These are phyloP conservation scores for Neoboletus subvelutipes DNA, from an alignment of 768 basidiomycete species.

Conservation along the genomic window DNA sequence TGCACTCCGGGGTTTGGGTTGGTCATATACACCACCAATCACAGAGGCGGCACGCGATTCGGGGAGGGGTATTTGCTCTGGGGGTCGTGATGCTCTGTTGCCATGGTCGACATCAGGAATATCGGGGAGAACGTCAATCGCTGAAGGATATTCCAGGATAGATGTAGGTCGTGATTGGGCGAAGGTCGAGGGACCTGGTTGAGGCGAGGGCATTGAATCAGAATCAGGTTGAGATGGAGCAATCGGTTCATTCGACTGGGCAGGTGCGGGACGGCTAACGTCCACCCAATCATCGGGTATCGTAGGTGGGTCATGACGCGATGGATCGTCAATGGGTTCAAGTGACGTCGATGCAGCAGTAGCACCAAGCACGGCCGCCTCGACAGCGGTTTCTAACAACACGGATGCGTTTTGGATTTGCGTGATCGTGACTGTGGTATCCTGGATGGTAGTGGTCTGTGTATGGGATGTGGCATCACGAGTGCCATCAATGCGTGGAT, in stretches of 20 bases:
- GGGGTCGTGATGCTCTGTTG: constrained; percentile 4
- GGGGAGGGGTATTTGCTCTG: constrained; percentile 27
- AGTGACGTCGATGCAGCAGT: not conserved
- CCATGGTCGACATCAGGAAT: constrained; percentile 20
- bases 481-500: constrained; percentile 15
- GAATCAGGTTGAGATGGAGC: constrained; percentile 5
- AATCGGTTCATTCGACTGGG: constrained; percentile 7
- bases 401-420: constrained; percentile 15
- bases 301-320: constrained; percentile 16
- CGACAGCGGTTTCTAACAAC: not conserved
- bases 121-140: constrained; percentile 10
- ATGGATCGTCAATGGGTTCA: constrained; percentile 15
- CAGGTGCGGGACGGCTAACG: constrained; percentile 10
- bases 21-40: constrained; percentile 27
- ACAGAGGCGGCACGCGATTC: constrained; percentile 33
- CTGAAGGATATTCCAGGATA: constrained; percentile 8
- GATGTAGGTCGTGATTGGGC: constrained; percentile 16
- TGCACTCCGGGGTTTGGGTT: constrained; percentile 18
- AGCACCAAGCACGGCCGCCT: not conserved
- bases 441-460: constrained; percentile 1
- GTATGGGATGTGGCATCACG: constrained; percentile 6
- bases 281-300: constrained; percentile 35
- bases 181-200: not conserved
- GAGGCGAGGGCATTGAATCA: constrained; percentile 4
- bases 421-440: constrained; percentile 9